Base-by-base conservation (phyloP, 768 basidiomycete genomes). In the Boletus subparvulus region DNA sequence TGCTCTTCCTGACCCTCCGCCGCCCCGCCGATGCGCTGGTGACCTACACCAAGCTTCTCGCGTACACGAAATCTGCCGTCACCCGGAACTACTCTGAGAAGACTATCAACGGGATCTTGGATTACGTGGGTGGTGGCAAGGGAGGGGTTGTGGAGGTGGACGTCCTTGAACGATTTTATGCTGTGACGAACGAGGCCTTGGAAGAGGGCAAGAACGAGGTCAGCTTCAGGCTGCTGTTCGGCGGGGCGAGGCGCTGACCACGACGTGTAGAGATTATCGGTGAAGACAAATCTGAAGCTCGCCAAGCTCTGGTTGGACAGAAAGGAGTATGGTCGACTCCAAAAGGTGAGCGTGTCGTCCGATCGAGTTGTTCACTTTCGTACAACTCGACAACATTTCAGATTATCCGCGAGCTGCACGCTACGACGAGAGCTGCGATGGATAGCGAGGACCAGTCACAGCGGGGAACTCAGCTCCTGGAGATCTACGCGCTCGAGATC, bases 21-120 rank as follows among this genome's bases (percentile, higher is more conserved):
- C 79, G 92, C 67, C 94, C 94, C 21, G 80, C 81, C 45, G 90
- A 95, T 49, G 97, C 97, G 0, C 75, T 98, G 55, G 76, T 83
- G 69, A 88, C 94, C 9, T 99, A 99, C 70, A 87, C 78, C 19
- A 83, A 88, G 62, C 81, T 99, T 6, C 77, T 99, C 51, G 86
- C 88, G 0, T 98, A 98, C 74, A 98, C 95, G 13, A 98, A 96
- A 72, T 93, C 91, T 14, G 91, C 92, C 3, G 93, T 97, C 19
- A 97, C 94, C 4, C 84, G 94, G 33, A 96, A 96, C 70, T 92
- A 96, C 67, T 94, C 96, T 12, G 97, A 99, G 73, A 99, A 98
- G 79, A 90, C 92, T 17, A 99, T 99, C 78, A 99, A 99, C 69
- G 91, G 92, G 54, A 97, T 99, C 61, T 78, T 99, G 61, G 97